Evolutionary conservation across 768 basidiomycete species (phyloP), one percentile per base, ranked within the genome.

Genomic region (Mycena haematopus): DNA sequence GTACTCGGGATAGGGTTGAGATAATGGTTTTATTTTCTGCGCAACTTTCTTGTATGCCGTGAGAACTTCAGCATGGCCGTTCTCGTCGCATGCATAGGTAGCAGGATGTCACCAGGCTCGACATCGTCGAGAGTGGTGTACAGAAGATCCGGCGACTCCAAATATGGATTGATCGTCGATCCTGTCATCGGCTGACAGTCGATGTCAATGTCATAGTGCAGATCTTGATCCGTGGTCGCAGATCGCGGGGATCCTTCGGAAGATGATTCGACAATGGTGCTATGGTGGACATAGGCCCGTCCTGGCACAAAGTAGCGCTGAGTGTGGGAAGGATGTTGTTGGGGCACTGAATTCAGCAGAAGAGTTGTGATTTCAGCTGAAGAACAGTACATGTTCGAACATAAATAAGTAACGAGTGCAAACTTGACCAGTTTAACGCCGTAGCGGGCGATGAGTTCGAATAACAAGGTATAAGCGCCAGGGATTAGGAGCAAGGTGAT

Each of bases 391-490:
- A 14, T 52, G n/a, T 21, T 22, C 7, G 7, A 24, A 14, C 50
- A 31, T 7, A 52, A n/a, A n/a, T 21, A 21, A 35, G 21, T 29
- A 35, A 6, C 5, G 22, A 5, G 17, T 21, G 21, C 31, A 35
- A 21, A 52, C 21, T 31, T 8, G 9, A 19, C 50, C 31, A 52
- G 50, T 52, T 52, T 52, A 35, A 52, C 33, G 50, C 50, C 50
- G 13, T 52, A 35, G 50, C 50, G 50, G 50, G 50, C 50, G 9
- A 52, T 35, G 50, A 52, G 50, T 33, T 52, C 50, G 33, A 5
- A 52, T 33, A 52, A 9, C 13, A 14, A 24, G 10, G 25, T 9
- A 25, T 46, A 25, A 13, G 45, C 6, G 8, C 11, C 45, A 6
- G 40, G 40, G 14, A 19, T 7, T 4, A 45, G 14, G 11, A 35